phyloP scores from a whole-genome alignment of 2,329 filamentous ascomycete genomes.

The Calcarisporium arbuscula region DNA sequence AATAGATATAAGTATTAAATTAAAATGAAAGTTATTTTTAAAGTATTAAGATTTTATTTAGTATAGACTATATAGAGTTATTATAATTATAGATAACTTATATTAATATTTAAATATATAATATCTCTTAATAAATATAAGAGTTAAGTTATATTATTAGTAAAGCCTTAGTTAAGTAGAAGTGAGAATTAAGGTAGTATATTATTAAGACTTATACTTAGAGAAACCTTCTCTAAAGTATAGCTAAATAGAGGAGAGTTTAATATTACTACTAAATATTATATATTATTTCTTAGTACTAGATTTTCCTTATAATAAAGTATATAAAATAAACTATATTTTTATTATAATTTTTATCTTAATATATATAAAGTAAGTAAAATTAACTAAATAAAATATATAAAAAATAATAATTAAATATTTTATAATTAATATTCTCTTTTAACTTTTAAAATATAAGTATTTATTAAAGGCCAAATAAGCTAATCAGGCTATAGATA shows the following conservation, averaged over 20 bases:
- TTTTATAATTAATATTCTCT: neutral
- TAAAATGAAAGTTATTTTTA: too few relatives aligned
- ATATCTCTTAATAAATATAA: neutral
- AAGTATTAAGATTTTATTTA: too few relatives aligned
- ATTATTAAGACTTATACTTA: too few relatives aligned
- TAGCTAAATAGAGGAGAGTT: too few relatives aligned
- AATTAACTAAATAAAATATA: neutral
- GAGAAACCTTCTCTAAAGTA: too few relatives aligned
- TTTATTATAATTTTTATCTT: neutral
- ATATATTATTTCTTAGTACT: neutral
- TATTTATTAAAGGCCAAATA: neutral
- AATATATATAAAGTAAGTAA: neutral
- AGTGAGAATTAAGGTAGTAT: too few relatives aligned
- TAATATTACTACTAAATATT: too few relatives aligned
- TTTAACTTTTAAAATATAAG: constrained; percentile 1
- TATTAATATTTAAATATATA: neutral
- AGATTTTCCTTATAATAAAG: neutral
- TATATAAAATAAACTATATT: neutral
- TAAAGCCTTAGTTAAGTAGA: too few relatives aligned
- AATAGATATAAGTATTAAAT: too few relatives aligned
- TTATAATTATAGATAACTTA: neutral
- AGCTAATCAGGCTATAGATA: neutral
- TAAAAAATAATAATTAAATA: neutral
- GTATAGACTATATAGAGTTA: neutral
- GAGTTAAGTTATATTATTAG: too few relatives aligned